Evolutionary conservation across 306 rosid species (phyloP).

Genomic region (Sicyos baderoa): DNA sequence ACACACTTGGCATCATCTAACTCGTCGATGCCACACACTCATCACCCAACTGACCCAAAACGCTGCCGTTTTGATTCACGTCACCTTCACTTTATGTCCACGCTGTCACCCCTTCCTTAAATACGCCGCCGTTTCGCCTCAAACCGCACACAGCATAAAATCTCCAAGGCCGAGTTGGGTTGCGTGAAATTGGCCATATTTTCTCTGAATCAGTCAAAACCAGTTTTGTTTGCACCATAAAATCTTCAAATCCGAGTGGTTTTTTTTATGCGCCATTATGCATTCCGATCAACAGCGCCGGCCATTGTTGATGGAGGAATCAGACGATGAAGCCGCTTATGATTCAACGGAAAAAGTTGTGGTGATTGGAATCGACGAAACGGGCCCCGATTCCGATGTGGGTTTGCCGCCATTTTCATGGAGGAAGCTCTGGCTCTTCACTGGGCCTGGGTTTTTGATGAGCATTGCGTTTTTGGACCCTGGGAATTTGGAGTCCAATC

Average conservation of each 20-base stretch:
- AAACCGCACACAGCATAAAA: too few relatives aligned
- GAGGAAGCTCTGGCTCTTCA: conserved; percentile 92
- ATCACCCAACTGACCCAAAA: too few relatives aligned
- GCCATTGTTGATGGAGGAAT: conserved; percentile 35
- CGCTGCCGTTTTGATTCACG: too few relatives aligned
- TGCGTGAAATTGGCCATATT: too few relatives aligned
- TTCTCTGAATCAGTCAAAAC: conserved; percentile 4
- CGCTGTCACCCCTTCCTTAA: neutral
- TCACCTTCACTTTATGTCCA: conserved; percentile 4
- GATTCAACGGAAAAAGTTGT: conserved; percentile 54
- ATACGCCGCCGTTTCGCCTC: too few relatives aligned
- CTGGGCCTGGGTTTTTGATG: conserved; percentile 93
- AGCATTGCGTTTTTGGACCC: conserved; percentile 94
- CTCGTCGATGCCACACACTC: conserved; percentile 7
- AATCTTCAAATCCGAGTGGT: too few relatives aligned
- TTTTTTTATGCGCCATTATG: conserved; percentile 26
- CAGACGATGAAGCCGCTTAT: conserved; percentile 48
- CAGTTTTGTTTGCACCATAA: too few relatives aligned
- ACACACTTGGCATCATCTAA: conserved; percentile 21
- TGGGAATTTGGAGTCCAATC: conserved; percentile 90
- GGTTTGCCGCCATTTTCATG: conserved; percentile 69
- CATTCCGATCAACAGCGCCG: conserved; percentile 28
- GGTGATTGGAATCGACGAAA: conserved; percentile 46
- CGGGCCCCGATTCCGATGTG: neutral
- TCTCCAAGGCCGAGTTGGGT: too few relatives aligned